Conservation (phyloP, 1,139 yeast genomes). For the Groenewaldozyma sp. region DNA sequence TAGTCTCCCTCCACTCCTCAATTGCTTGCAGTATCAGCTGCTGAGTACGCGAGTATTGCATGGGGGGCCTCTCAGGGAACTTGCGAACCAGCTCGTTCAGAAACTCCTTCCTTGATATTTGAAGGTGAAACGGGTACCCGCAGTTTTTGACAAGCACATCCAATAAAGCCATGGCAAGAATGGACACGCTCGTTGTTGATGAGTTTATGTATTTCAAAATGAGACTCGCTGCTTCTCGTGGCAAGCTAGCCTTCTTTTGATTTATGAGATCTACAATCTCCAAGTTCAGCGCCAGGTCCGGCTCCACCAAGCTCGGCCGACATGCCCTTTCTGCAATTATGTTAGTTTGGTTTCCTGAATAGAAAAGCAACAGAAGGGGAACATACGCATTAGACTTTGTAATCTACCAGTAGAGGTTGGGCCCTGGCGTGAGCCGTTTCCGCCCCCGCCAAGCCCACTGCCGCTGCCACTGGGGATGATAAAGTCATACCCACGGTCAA, state of each 20-base stretch:
- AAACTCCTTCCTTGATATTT: conserved; percentile 89
- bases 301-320: conserved; percentile 73
- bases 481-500: conserved; percentile 22
- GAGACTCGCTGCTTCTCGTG: conserved; percentile 90
- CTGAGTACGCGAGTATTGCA: conserved; percentile 75
- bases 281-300: conserved; percentile 77
- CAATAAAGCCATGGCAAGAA: conserved; percentile 50
- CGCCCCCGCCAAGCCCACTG: neutral
- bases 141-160: conserved; percentile 95
- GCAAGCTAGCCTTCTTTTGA: conserved; percentile 83
- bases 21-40: conserved; percentile 78
- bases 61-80: conserved; percentile 93
- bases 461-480: conserved; percentile 8
- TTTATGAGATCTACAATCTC: conserved; percentile 92
- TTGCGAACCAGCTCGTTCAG: conserved; percentile 84
- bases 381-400: conserved; percentile 20
- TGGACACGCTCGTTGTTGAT: conserved; percentile 69
- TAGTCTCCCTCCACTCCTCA: conserved; percentile 96
- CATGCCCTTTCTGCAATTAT: conserved; percentile 64
- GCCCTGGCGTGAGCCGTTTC: conserved; percentile 5
- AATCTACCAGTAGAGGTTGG: conserved; percentile 19
- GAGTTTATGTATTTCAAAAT: conserved; percentile 78
- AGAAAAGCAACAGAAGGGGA: conserved; percentile 2
- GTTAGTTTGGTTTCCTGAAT: neutral
- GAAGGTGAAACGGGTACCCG: conserved; percentile 94